Conservation (phyloP, 495 filamentous ascomycete species). For the Aspergillus sclerotioniger region DNA sequence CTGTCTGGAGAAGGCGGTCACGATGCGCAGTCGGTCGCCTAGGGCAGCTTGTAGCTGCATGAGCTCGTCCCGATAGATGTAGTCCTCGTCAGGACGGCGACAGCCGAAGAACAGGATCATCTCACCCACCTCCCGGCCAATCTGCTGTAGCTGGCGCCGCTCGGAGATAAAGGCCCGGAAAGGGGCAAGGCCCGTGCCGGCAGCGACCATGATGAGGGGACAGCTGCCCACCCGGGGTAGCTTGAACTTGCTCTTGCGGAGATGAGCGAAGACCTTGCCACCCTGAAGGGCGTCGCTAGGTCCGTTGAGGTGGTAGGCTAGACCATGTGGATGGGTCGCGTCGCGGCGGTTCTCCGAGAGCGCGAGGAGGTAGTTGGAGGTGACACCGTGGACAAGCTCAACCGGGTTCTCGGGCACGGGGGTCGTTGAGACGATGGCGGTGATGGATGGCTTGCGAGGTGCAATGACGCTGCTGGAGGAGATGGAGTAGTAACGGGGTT, state of each 20-base stretch:
- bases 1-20: conserved; percentile 36
- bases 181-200: conserved; percentile 48
- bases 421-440: conserved; percentile 38
- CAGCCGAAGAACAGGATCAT: conserved; percentile 50
- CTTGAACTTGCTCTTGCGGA: conserved; percentile 49
- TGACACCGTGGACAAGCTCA: conserved; percentile 40
- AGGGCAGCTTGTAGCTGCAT: conserved; percentile 26
- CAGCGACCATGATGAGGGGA: conserved; percentile 46
- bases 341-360: conserved; percentile 23
- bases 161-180: conserved; percentile 49
- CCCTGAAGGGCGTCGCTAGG: conserved; percentile 26
- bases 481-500: conserved; percentile 55
- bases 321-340: conserved; percentile 25
- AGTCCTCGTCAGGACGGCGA: conserved; percentile 40
- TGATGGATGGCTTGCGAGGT: conserved; percentile 42
- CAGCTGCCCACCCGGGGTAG: conserved; percentile 30
- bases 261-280: conserved; percentile 37
- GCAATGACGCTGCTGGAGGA: conserved; percentile 48
- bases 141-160: conserved; percentile 34
- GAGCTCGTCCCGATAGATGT: conserved; percentile 41
- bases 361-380: conserved; percentile 49
- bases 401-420: conserved; percentile 23
- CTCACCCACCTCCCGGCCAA: conserved; percentile 38
- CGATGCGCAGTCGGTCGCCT: conserved; percentile 26
- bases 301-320: conserved; percentile 37